These are phyloP conservation scores for Sphagnurus paluster DNA, from an alignment of 1,284 basidiomycete species.

Conservation along the genomic window DNA sequence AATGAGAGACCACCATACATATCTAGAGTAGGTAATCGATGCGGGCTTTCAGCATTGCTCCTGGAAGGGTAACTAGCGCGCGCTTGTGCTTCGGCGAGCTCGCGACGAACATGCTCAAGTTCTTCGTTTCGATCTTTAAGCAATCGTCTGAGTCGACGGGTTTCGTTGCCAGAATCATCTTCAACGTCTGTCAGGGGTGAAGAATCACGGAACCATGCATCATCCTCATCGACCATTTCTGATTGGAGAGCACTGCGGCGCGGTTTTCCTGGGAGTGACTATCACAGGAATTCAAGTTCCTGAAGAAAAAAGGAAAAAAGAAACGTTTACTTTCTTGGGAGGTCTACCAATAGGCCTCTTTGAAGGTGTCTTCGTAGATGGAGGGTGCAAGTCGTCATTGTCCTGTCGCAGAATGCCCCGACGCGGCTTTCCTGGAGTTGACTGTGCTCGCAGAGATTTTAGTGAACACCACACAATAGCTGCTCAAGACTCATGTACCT, in stretches of 20 bases:
- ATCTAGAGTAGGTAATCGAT: slow-evolving; percentile 9
- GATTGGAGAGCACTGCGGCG: slow-evolving; percentile 15
- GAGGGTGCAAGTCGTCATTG: too few relatives aligned
- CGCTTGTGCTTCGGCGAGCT: slow-evolving; percentile 15
- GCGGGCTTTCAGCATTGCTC: background rate
- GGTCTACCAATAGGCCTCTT: slow-evolving; percentile 30
- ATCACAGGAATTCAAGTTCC: background rate
- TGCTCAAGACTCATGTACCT: too few relatives aligned
- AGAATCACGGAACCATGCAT: slow-evolving; percentile 15
- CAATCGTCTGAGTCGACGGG: slow-evolving; percentile 26
- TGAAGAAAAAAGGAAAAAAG: background rate
- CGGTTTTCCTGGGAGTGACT: slow-evolving; percentile 23
- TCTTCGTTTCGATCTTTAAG: slow-evolving; percentile 28
- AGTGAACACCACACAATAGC: too few relatives aligned
- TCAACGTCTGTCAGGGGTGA: slow-evolving; percentile 32
- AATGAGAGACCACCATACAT: slow-evolving; percentile 4
- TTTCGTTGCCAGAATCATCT: slow-evolving; percentile 30
- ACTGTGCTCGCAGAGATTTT: too few relatives aligned
- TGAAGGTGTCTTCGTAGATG: too few relatives aligned
- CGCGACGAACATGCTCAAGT: slow-evolving; percentile 24
- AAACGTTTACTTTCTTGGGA: slow-evolving; percentile 39
- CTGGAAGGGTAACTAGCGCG: slow-evolving; percentile 3
- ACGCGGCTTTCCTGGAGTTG: too few relatives aligned
- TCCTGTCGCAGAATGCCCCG: too few relatives aligned
- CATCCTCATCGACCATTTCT: slow-evolving; percentile 18